Base-by-base conservation (phyloP, 805 yeast genomes). In the Teunomyces atbi region DNA sequence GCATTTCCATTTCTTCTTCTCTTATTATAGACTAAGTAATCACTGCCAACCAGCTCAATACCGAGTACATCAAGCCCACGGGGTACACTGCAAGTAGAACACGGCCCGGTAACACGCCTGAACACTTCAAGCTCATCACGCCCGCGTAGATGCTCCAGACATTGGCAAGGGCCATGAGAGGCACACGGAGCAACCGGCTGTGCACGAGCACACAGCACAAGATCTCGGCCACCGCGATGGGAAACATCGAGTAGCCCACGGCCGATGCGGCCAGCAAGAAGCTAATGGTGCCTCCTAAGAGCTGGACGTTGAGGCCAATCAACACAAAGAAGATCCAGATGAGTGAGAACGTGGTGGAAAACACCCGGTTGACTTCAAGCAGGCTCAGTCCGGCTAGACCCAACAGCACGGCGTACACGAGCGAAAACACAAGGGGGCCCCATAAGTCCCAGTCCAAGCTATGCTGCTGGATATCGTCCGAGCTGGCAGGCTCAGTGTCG, bases 361-460 rank as follows among this genome's bases (percentile, higher is more conserved):
- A 84, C 27, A 82, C 84, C 44, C 57, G 58, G 51, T 74, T 70
- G 5, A 85, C 77, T 46, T 76, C 70, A 30, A 30, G 39, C 23
- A 36, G 28, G n/a, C 39, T 30, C 18, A 15, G 16, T 10, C 39
- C 27, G 15, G 59, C 51, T 4, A 67, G 61, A 2, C 83, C 78
- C 52, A 83, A 62, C 18, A 77, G 66, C 20, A 82, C 78, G 3
- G 86, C 69, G 45, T 80, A 78, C 27, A 71, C 58, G 46, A 84
- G 66, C 10, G 84, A 77, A 57, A 84, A 84, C 26, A 84, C 68
- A 45, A 84, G 65, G 5, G 90, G 90, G 2, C 90, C 90, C 89
- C 89, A 80, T 42, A 80, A 61, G 59, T 80, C 84, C 84, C 84
- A 80, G 45, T 79, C 84, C 44, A 79, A 57, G 44, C 53, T 63